phyloP scores from a whole-genome alignment of 257 asterid species.

The Capsicum pubescens region DNA sequence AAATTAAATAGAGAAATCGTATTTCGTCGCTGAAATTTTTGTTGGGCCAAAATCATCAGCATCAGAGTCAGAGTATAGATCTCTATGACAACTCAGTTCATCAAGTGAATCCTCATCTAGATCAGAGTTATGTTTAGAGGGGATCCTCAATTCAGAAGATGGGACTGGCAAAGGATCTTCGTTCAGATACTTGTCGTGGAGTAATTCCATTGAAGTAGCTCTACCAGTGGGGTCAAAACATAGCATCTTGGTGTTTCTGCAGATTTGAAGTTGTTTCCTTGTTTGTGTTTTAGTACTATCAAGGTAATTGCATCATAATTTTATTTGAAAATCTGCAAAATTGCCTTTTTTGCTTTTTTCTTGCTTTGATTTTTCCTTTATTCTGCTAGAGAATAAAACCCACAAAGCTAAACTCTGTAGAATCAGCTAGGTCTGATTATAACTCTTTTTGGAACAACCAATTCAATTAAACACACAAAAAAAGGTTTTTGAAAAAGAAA shows the following conservation, averaged over 20 bases:
- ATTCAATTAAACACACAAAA: no score
- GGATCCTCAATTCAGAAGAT: constrained; percentile 71
- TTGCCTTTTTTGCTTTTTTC: no score
- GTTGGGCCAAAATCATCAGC: constrained; percentile 69
- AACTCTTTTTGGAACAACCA: no score
- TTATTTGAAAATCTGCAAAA: no score
- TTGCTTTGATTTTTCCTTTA: no score
- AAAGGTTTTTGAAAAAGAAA: no score
- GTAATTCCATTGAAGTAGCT: constrained; percentile 80
- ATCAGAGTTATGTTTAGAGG: constrained; percentile 50
- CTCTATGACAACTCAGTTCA: constrained; percentile 58
- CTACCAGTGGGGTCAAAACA: constrained; percentile 74
- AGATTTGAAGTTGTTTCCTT: no score
- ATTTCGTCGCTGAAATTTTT: constrained; percentile 47
- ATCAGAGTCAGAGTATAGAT: constrained; percentile 70
- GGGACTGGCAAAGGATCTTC: constrained; percentile 80
- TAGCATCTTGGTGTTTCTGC: constrained; percentile 43
- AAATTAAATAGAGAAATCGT: constrained; percentile 71
- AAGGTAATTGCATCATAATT: no score
- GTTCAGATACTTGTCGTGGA: constrained; percentile 32
- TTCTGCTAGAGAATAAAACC: no score
- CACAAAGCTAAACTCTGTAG: no score
- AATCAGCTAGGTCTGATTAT: no score
- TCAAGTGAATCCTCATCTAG: constrained; percentile 58
- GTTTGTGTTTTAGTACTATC: no score